These are phyloP conservation scores for Epichloe coenophiala DNA, from an alignment of 2,329 filamentous ascomycete genomes.

Conservation along the genomic window DNA sequence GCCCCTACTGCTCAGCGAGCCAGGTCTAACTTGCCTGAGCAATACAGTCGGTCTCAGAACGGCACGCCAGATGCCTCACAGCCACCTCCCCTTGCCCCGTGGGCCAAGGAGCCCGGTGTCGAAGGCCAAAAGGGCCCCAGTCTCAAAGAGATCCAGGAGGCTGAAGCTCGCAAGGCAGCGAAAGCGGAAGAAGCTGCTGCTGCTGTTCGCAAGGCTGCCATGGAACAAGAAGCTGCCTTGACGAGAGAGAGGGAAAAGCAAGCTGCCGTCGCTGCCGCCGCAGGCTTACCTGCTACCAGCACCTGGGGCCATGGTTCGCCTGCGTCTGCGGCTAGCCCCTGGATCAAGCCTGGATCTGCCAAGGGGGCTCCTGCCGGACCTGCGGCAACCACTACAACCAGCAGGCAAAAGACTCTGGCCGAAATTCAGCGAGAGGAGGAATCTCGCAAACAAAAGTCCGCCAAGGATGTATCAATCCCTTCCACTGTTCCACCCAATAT, in stretches of 20 bases:
- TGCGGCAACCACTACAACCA: constrained; percentile 10
- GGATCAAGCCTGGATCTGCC: constrained; percentile 47
- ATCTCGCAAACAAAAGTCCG: constrained; percentile 53
- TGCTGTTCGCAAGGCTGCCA: constrained; percentile 59
- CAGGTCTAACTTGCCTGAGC: constrained; percentile 70
- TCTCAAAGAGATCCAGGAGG: constrained; percentile 91
- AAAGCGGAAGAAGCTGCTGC: constrained; percentile 73
- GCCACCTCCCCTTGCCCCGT: constrained; percentile 72
- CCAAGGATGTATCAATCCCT: constrained; percentile 36
- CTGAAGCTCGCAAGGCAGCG: constrained; percentile 84
- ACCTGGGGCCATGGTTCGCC: constrained; percentile 81
- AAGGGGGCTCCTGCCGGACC: constrained; percentile 19
- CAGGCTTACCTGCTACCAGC: constrained; percentile 73
- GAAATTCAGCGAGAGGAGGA: constrained; percentile 98
- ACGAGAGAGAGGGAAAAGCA: constrained; percentile 45
- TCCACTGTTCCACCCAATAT: constrained; percentile 32
- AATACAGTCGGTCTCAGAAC: constrained; percentile 56
- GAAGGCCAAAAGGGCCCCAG: constrained; percentile 70
- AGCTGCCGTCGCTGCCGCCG: constrained; percentile 40
- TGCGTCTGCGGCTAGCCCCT: constrained; percentile 49
- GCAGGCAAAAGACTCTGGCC: constrained; percentile 75
- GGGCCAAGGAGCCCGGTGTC: constrained; percentile 74
- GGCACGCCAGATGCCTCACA: constrained; percentile 54
- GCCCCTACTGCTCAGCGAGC: constrained; percentile 81
- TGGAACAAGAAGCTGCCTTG: constrained; percentile 63